These are phyloP conservation scores for Cladosporium sp. DNA, from an alignment of 2,329 filamentous ascomycete species.

Conservation along the genomic window DNA sequence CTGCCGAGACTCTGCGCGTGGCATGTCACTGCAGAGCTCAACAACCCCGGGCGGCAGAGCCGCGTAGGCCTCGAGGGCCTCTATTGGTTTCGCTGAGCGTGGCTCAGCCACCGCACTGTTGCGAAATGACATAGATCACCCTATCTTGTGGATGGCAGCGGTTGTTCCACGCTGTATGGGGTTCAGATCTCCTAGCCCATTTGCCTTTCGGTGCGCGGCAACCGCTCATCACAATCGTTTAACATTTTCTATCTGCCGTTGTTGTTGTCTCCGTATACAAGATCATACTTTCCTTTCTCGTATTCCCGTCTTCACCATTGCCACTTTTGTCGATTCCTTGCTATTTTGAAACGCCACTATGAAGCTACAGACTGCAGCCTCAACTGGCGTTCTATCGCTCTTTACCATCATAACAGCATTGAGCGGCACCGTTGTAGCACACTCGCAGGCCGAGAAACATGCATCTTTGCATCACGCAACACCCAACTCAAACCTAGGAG, in stretches of 20 bases:
- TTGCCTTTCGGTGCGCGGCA: background rate
- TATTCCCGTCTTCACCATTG: background rate
- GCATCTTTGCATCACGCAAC: background rate
- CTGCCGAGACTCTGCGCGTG: background rate
- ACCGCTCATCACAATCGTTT: background rate
- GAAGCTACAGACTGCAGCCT: slow-evolving; percentile 9
- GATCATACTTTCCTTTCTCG: background rate
- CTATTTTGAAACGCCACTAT: background rate
- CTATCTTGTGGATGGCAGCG: background rate
- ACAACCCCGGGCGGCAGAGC: slow-evolving; percentile 1
- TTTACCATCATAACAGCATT: slow-evolving; percentile 7
- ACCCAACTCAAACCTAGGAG: background rate
- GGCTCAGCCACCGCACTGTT: slow-evolving; percentile 18
- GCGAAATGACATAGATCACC: background rate
- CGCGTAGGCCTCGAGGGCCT: background rate
- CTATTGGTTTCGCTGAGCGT: slow-evolving; percentile 3
- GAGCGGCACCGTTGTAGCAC: background rate
- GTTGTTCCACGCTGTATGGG: background rate
- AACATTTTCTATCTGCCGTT: background rate
- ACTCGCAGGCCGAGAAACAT: slow-evolving; percentile 4
- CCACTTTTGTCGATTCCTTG: background rate
- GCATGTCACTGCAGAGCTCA: slow-evolving; percentile 8
- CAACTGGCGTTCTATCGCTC: slow-evolving; percentile 7
- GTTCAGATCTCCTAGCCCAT: background rate
- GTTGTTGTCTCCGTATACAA: background rate